Evolutionary conservation across 352 stramenopile species (phyloP).

Genomic region (Peronospora destructor): DNA sequence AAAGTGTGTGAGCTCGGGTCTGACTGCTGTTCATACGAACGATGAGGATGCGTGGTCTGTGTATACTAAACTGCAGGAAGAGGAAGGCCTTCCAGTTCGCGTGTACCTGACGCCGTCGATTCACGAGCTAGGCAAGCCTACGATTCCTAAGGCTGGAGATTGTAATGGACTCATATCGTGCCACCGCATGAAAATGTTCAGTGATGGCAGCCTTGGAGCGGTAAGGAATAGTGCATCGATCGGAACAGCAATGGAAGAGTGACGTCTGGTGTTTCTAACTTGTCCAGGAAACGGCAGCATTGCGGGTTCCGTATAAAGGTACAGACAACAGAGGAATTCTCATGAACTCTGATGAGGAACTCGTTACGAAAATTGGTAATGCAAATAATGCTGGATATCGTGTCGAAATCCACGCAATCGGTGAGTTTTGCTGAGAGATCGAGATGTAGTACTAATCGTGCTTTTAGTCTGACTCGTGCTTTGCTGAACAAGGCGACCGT

Average conservation of each 20-base stretch:
- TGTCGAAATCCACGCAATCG: slow-evolving; percentile 87
- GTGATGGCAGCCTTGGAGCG: slow-evolving; percentile 81
- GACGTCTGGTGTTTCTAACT: background rate
- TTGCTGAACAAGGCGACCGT: slow-evolving; percentile 39
- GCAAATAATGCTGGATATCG: slow-evolving; percentile 54
- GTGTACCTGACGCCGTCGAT: slow-evolving; percentile 75
- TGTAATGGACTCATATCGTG: slow-evolving; percentile 58
- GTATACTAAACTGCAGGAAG: slow-evolving; percentile 64
- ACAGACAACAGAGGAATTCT: slow-evolving; percentile 73
- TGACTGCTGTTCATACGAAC: slow-evolving; percentile 86
- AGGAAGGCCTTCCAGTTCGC: slow-evolving; percentile 52
- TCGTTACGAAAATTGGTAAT: slow-evolving; percentile 59
- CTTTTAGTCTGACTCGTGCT: slow-evolving; percentile 3
- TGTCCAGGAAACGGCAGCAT: slow-evolving; percentile 73
- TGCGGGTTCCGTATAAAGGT: slow-evolving; percentile 58
- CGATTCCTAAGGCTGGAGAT: slow-evolving; percentile 34
- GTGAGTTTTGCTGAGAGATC: slow-evolving; percentile 19
- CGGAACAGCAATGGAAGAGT: background rate
- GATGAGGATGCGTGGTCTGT: slow-evolving; percentile 74
- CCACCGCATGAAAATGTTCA: slow-evolving; percentile 86
- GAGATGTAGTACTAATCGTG: background rate
- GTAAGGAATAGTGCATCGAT: slow-evolving; percentile 22
- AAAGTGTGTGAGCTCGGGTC: slow-evolving; percentile 59
- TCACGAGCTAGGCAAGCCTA: slow-evolving; percentile 47
- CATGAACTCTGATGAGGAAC: slow-evolving; percentile 62